Percentiles rank a stretch among this genome's conserved stretches.
Evolutionary conservation across 1,284 basidiomycete genomes (phyloP).

Genomic region (Ustilago esculenta): DNA sequence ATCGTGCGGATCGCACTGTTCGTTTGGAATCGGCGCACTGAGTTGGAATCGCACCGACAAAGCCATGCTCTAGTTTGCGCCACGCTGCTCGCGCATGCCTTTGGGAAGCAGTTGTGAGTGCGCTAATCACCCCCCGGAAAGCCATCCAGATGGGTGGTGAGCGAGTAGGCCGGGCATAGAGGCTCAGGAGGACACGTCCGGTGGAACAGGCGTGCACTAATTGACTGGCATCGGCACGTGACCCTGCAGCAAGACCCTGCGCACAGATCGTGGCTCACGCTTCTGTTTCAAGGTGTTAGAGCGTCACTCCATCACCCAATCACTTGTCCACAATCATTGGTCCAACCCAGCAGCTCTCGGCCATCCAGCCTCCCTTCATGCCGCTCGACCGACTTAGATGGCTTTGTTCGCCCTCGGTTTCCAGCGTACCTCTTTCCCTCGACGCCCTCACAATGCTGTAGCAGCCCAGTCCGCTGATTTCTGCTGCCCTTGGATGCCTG

Average conservation of each 20-base stretch:
- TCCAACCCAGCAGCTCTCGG: too few relatives aligned
- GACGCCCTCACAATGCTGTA: too few relatives aligned
- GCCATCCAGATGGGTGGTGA: not conserved
- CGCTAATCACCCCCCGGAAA: not conserved
- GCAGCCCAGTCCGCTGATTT: too few relatives aligned
- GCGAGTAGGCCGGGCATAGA: not conserved
- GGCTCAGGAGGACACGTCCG: not conserved
- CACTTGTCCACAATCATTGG: too few relatives aligned
- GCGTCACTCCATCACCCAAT: too few relatives aligned
- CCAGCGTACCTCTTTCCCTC: too few relatives aligned
- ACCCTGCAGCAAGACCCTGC: constrained; percentile 44
- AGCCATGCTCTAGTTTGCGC: not conserved
- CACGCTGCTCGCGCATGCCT: too few relatives aligned
- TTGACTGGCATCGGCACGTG: constrained; percentile 46
- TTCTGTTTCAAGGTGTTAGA: too few relatives aligned
- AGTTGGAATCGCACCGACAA: not conserved
- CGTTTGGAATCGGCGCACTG: constrained; percentile 1
- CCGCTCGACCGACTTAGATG: too few relatives aligned
- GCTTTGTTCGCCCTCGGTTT: too few relatives aligned
- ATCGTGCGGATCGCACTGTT: constrained; percentile 10
- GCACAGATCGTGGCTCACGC: not conserved
- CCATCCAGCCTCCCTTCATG: too few relatives aligned
- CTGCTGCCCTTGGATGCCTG: too few relatives aligned
- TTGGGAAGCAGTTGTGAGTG: not conserved
- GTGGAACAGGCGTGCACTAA: constrained; percentile 32